Evolutionary conservation across 805 yeast species (phyloP).

Genomic region (Allodekkera sacchari): DNA sequence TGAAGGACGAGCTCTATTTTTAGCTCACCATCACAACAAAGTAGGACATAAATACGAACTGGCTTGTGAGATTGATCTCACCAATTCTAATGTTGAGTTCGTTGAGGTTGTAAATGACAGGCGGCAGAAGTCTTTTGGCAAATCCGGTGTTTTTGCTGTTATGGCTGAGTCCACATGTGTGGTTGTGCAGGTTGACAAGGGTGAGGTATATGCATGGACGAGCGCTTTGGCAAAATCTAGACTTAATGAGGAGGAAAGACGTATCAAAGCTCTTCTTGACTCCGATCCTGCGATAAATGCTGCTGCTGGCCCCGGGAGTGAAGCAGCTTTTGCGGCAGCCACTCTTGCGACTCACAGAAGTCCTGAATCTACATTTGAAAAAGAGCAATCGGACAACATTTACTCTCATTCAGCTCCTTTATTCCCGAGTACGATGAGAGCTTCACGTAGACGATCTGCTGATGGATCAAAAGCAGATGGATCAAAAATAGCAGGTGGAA

Average conservation of each 20-base stretch:
- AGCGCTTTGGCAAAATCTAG: conserved; percentile 42
- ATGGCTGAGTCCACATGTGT: conserved; percentile 47
- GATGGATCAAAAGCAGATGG: conserved; percentile 2
- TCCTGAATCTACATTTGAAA: conserved; percentile 1
- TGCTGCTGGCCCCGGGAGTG: conserved; percentile 22
- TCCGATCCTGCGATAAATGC: conserved; percentile 23
- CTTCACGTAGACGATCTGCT: conserved; percentile 12
- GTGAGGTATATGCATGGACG: conserved; percentile 51
- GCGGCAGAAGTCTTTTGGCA: conserved; percentile 23
- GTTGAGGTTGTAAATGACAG: conserved; percentile 45
- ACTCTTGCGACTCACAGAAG: conserved; percentile 17
- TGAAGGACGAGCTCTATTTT: conserved; percentile 54
- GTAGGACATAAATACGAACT: conserved; percentile 40
- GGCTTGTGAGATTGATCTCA: conserved; percentile 45
- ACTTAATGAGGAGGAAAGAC: conserved; percentile 38
- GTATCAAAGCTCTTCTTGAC: conserved; percentile 17
- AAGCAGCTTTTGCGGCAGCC: conserved; percentile 31
- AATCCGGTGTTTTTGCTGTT: conserved; percentile 46
- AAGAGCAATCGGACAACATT: conserved; percentile 6
- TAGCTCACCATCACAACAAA: conserved; percentile 32
- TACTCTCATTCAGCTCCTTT: conserved; percentile 3
- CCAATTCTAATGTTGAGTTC: conserved; percentile 43
- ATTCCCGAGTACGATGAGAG: conserved; percentile 10
- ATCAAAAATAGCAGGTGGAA: conserved; percentile 1
- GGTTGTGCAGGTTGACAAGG: conserved; percentile 46